Evolutionary conservation across 2,329 filamentous ascomycete species (phyloP).

Genomic region (Coniochaeta hoffmannii): DNA sequence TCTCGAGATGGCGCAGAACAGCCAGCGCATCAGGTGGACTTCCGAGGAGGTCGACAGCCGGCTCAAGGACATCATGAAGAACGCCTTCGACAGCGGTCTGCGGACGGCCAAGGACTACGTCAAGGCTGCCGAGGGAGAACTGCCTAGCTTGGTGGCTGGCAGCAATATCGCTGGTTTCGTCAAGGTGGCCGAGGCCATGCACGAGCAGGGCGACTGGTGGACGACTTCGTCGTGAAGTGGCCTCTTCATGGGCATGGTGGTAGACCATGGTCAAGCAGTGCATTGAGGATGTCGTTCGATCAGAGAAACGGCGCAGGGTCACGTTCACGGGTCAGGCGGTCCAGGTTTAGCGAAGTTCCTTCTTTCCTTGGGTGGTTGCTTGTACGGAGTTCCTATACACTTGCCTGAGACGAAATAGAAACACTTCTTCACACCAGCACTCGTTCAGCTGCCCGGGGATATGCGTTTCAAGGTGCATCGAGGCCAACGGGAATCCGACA

Average conservation of each 20-base stretch:
- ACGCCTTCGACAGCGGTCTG: constrained; percentile 83
- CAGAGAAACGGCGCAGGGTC: neutral
- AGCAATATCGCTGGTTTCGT: constrained; percentile 97
- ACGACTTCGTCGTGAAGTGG: constrained; percentile 6
- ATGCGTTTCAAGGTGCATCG: too few species aligned
- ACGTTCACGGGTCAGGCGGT: neutral
- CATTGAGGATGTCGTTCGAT: neutral
- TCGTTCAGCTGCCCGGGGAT: too few species aligned
- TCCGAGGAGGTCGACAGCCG: constrained; percentile 82
- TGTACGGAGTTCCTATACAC: constrained; percentile 1
- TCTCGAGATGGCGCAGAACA: constrained; percentile 99
- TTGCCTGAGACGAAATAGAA: neutral
- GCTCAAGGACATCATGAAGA: constrained; percentile 92
- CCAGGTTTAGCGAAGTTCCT: neutral
- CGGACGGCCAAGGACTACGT: constrained; percentile 87
- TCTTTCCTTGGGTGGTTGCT: neutral
- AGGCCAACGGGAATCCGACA: too few species aligned
- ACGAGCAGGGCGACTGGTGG: constrained; percentile 96
- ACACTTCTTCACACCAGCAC: neutral
- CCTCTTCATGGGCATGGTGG: neutral
- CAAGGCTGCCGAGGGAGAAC: constrained; percentile 64
- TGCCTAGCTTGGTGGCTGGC: constrained; percentile 85
- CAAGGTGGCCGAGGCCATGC: constrained; percentile 93
- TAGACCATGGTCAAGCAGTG: neutral
- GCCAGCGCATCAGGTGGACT: constrained; percentile 76